Evolutionary conservation across 768 basidiomycete species (phyloP).

Genomic region (Ramaria sp.): DNA sequence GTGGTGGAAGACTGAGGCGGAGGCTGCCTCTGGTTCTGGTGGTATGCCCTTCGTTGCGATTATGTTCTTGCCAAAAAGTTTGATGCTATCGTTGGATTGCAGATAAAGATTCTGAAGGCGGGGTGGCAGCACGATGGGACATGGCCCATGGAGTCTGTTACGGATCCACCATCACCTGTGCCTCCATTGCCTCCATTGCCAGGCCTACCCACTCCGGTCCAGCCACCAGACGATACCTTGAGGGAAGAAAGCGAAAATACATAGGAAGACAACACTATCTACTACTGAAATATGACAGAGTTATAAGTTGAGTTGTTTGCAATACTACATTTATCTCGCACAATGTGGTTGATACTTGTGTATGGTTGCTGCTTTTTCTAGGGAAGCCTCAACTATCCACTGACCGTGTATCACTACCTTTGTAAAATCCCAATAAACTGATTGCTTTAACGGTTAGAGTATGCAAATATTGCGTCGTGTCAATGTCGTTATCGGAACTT

Average conservation of each 20-base stretch:
- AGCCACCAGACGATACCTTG: not conserved
- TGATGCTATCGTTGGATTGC: constrained; percentile 9
- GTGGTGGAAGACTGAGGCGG: constrained; percentile 47
- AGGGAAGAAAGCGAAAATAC: not conserved
- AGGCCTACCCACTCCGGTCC: not conserved
- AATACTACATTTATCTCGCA: no score
- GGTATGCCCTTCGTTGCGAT: constrained; percentile 29
- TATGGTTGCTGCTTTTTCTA: no score
- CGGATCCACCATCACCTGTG: constrained; percentile 39
- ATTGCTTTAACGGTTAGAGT: no score
- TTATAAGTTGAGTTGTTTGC: no score
- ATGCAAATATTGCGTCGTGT: no score
- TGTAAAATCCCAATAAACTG: no score
- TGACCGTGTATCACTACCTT: no score
- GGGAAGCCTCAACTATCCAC: no score
- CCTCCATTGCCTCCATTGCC: not conserved
- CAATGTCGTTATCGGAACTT: no score
- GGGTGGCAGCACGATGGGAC: constrained; percentile 70
- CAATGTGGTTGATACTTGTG: no score
- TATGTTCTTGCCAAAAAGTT: no score
- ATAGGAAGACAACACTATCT: not conserved
- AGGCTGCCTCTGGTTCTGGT: constrained; percentile 52
- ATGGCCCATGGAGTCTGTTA: constrained; percentile 39
- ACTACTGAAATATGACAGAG: not conserved
- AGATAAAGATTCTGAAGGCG: constrained; percentile 66